Conservation (phyloP, 1,139 yeast species). For the Saccharomyces hybrid region DNA sequence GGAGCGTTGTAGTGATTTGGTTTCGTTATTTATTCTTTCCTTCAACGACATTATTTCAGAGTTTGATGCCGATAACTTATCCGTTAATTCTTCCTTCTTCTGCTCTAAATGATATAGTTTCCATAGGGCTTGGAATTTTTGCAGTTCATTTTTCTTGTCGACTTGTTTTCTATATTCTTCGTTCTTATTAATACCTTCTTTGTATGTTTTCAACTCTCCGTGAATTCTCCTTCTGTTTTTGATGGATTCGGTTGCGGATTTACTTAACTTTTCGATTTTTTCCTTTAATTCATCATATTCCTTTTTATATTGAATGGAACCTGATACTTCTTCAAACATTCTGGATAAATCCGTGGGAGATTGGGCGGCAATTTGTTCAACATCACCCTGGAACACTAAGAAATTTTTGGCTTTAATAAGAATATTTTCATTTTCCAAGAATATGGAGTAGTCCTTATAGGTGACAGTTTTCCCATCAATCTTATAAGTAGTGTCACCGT, state of each 20-base stretch:
- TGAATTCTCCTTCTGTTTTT: constrained; percentile 66
- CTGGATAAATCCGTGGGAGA: constrained; percentile 67
- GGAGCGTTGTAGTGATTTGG: constrained; percentile 23
- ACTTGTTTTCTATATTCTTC: constrained; percentile 57
- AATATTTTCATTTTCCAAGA: constrained; percentile 74
- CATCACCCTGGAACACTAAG: constrained; percentile 94
- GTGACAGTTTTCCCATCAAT: constrained; percentile 59
- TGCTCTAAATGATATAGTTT: constrained; percentile 60
- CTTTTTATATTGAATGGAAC: constrained; percentile 58
- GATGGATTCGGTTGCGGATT: constrained; percentile 55
- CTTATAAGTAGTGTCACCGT: constrained; percentile 62
- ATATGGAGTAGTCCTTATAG: constrained; percentile 55
- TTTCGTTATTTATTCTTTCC: constrained; percentile 25
- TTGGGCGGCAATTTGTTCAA: constrained; percentile 88
- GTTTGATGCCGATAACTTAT: constrained; percentile 30
- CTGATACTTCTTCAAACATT: constrained; percentile 76
- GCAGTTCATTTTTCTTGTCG: constrained; percentile 42
- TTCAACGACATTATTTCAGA: constrained; percentile 32
- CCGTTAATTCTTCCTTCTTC: constrained; percentile 34
- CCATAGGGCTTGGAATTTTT: constrained; percentile 50
- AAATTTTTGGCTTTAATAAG: constrained; percentile 86
- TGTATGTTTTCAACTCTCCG: constrained; percentile 73
- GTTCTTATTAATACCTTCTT: constrained; percentile 68
- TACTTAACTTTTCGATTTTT: constrained; percentile 60
- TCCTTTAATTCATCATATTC: constrained; percentile 67